Evolutionary conservation across 2,329 filamentous ascomycete genomes (phyloP).

Genomic region (Botrytis paeoniae): DNA sequence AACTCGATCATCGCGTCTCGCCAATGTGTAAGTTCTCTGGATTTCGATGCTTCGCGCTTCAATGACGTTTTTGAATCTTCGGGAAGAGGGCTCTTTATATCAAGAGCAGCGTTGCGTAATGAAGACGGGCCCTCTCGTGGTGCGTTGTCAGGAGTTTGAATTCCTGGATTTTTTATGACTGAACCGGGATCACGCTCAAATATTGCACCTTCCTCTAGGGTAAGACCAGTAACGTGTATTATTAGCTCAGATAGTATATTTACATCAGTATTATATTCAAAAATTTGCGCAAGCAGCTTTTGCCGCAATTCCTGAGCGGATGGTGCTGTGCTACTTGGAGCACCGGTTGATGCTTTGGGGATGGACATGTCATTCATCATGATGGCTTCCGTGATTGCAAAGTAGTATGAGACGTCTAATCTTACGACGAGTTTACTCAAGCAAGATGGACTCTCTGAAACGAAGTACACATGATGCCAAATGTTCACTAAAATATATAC

Average conservation of each 20-base stretch:
- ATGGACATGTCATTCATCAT: neutral
- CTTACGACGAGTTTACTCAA: neutral
- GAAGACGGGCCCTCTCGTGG: neutral
- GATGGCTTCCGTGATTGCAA: neutral
- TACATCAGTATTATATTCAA: neutral
- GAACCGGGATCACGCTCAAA: neutral
- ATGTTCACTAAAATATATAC: neutral
- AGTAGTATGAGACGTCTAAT: neutral
- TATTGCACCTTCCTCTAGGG: neutral
- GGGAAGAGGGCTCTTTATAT: neutral
- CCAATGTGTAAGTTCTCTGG: neutral
- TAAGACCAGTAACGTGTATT: conserved; percentile 14
- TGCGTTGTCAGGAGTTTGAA: no score
- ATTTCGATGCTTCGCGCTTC: neutral
- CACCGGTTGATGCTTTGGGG: neutral
- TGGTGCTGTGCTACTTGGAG: neutral
- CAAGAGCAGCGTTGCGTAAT: neutral
- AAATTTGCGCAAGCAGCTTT: neutral
- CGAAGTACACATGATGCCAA: neutral
- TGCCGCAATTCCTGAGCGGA: neutral
- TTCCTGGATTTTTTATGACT: neutral
- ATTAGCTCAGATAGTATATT: neutral
- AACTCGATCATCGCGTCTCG: neutral
- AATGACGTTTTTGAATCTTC: neutral
- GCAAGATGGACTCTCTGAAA: neutral